A percentile compares a stretch with the other conserved stretches of the same genome.
Conservation (phyloP, 1,284 basidiomycete genomes). For the Caloboletus firmus region DNA sequence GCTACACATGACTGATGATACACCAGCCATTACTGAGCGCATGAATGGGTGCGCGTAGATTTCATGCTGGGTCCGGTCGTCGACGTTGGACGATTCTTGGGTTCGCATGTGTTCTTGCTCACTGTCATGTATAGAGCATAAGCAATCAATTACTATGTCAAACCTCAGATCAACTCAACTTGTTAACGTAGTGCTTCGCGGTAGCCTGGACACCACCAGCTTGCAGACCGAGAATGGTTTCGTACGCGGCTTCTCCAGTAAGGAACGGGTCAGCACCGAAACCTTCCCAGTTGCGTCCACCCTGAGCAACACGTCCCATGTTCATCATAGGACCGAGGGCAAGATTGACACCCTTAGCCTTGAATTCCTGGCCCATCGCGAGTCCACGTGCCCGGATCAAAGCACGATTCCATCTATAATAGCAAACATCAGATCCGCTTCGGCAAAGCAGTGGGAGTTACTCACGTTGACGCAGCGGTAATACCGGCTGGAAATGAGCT, state of each 20-base stretch:
- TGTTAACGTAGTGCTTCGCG: slow-evolving; percentile 68
- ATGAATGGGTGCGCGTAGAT: slow-evolving; percentile 61
- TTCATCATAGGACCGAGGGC: slow-evolving; percentile 61
- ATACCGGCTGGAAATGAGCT: slow-evolving; percentile 57
- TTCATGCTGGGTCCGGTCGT: slow-evolving; percentile 65
- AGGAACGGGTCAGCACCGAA: slow-evolving; percentile 70
- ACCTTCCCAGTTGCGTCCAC: slow-evolving; percentile 74
- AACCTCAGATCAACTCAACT: slow-evolving; percentile 35
- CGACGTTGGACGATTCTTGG: slow-evolving; percentile 50
- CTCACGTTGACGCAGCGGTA: slow-evolving; percentile 56
- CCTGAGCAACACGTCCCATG: slow-evolving; percentile 44
- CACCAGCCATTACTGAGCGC: slow-evolving; percentile 50
- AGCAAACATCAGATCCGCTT: background rate
- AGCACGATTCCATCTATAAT: slow-evolving; percentile 35
- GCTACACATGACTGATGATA: slow-evolving; percentile 72
- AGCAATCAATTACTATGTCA: background rate
- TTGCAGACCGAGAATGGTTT: slow-evolving; percentile 64
- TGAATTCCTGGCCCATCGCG: slow-evolving; percentile 73
- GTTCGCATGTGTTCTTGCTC: slow-evolving; percentile 43
- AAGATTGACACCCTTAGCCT: slow-evolving; percentile 71
- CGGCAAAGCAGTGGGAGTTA: slow-evolving; percentile 7
- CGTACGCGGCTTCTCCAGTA: slow-evolving; percentile 60
- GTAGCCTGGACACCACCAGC: slow-evolving; percentile 61
- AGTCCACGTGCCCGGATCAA: slow-evolving; percentile 61
- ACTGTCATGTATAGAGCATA: slow-evolving; percentile 36